Evolutionary conservation across 805 yeast species (phyloP), one percentile per base, ranked within the genome.

Genomic region (Pichia deserticola): DNA sequence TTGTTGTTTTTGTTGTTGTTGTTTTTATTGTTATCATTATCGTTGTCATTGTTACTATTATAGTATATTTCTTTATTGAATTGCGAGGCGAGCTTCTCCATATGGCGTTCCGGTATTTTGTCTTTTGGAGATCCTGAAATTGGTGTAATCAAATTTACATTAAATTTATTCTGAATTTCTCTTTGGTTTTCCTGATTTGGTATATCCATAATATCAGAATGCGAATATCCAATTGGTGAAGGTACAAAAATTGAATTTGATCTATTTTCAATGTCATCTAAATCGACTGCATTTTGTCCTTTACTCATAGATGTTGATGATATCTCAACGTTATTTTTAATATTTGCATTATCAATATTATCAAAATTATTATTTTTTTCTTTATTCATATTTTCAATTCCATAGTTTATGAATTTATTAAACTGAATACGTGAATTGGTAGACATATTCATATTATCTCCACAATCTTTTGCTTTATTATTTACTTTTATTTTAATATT

Each of bases 221-320:
- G 33, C 1, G 52, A 58, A 45, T 49, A 65, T 3, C 69, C 69
- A 42, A 64, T 65, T 4, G 69, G 69, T 8, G 68, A 64, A 5
- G 66, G 68, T 32, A 63, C 48, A 50, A 56, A 59, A 5, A 46
- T 33, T n/a, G 35, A 30, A 15, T 36, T 42, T 11, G 45, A 43
- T 11, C 38, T 33, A 25, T 35, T 37, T 15, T 43, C 45, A 5
- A 15, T 11, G 1, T 35, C 30, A 5, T 42, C n/a, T 13, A 32
- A 8, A 27, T 10, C 30, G 3, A 10, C 12, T n/a, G 30, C 29
- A 12, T 13, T n/a, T 5, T 5, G 5, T 25, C 20, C 29, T 11
- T 34, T 35, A 15, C 27, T 28, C 25, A 12, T n/a, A 7, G 42
- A 13, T 9, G 25, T 11, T 45, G 36, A 36, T 4, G 7, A 6